Evolutionary conservation across 1,284 basidiomycete genomes (phyloP), one percentile per base, ranked within the genome.

Genomic region (Sanguinoderma infundibulare): DNA sequence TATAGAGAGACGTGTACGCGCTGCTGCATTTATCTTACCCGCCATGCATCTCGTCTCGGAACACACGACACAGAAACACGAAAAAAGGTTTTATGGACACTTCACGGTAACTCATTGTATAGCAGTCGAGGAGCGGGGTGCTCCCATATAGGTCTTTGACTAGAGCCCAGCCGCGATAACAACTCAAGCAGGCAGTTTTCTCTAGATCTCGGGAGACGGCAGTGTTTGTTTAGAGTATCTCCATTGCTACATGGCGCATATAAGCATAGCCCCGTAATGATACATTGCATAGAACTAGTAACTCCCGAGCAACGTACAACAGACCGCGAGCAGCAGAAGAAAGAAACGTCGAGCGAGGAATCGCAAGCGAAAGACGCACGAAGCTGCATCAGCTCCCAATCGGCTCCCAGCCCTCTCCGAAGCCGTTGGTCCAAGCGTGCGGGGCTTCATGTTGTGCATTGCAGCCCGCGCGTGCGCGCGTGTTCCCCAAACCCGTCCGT

Each of bases 401-500:
- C 91, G 82, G 73, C 86, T 83, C 83, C 81, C 72, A 74, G 72
- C 79, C 79, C 81, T 81, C 83, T 79, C 75, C 72, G 72, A 78
- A 85, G 84, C 84, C 87, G 91, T 93, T 93, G 91, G 91, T 92
- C 80, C 78, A 92, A 93, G 91, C 91, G 91, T 92, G 91, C 91
- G 90, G 86, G 89, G 90, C 91, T 91, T 89, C 86, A 80, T 92
- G 84, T 90, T 85, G 74, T 92, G 91, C 90, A 90, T 89, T 87
- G 80, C 85, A 83, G 77, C 72, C 73, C 67, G 53, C 62, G 46
- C 62, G 57, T 61, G 60, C 32, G 53, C 50, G 40, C 44, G 55
- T 44, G 55, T 38, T 7, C 22, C 53, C 46, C 32, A 34, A 28
- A 17, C 40, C 17, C 32, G 38, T 46, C 51, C 36, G 17, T 44